Evolutionary conservation across 352 stramenopile species (phyloP), one percentile per base, ranked within the genome.

Genomic region (Phytophthora pistaciae): DNA sequence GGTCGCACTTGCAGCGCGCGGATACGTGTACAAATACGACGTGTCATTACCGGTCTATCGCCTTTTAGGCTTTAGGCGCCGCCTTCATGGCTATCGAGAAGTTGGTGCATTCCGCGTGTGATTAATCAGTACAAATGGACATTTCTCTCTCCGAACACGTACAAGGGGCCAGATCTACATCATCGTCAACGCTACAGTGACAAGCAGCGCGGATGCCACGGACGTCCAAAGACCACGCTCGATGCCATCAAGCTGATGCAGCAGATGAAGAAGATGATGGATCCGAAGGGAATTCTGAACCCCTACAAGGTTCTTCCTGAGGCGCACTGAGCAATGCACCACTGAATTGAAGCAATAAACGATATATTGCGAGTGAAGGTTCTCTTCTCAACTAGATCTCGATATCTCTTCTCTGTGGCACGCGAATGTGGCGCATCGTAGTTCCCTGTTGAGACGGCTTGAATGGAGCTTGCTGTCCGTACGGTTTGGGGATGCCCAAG

Each of bases 281-380:
- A 99, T 76, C 97, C 96, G 3, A 87, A 96, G 66, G 86, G 90
- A 38, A 99, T 99, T 67, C 79, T 99, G 48, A 99, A 99, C 78
- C 97, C 97, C 42, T 96, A 97, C 76, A 99, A 99, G 78, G 91
- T 98, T 27, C 71, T 98, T 40, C 84, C 83, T 0, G 68, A 58
- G 56, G 63, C 53, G 27, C 49, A 81, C 44, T 70, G 71, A 68
- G 66, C 29, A 13, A n/a, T 23, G 23, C 11, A 50, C 36, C 36
- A 7, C 50, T 42, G 13, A 50, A 23, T 11, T 27, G 14, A 64
- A 61, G 54, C 33, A 25, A 66, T 31, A 36, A 48, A 49, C 3
- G 31, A 57, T 70, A 31, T 40, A 58, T 38, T 60, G 31, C 18
- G 40, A 16, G n/a, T 11, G 16, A 40, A 18, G 8, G 29, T 10